phyloP scores from a whole-genome alignment of 495 filamentous ascomycete species.

The Platismatia glauca region DNA sequence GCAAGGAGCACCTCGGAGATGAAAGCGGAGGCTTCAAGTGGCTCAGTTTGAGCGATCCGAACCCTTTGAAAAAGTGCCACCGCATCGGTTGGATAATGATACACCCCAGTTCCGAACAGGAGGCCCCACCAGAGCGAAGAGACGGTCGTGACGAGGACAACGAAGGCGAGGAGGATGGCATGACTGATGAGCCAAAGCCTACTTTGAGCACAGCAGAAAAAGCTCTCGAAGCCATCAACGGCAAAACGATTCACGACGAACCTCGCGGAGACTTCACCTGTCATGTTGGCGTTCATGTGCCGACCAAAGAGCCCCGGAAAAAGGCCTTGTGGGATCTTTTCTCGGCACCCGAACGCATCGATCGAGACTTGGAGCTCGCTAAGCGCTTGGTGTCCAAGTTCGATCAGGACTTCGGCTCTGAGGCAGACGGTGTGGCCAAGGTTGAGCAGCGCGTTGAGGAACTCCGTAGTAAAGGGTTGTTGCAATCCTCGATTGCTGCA shows the following conservation, averaged over 20 bases:
- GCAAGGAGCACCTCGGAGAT: conserved; percentile 83
- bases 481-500: conserved; percentile 56
- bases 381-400: conserved; percentile 66
- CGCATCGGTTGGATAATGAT: conserved; percentile 98
- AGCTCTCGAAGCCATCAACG: conserved; percentile 85
- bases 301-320: conserved; percentile 76
- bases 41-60: conserved; percentile 90
- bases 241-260: conserved; percentile 91
- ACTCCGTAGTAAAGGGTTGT: conserved; percentile 58
- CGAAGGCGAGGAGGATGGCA: conserved; percentile 47
- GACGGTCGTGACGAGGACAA: conserved; percentile 56
- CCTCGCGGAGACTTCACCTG: conserved; percentile 90
- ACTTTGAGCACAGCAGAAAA: conserved; percentile 56
- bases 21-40: conserved; percentile 81
- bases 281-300: conserved; percentile 91
- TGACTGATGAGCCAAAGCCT: conserved; percentile 33
- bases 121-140: conserved; percentile 35
- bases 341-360: conserved; percentile 78
- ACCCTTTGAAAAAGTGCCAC: conserved; percentile 92
- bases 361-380: conserved; percentile 73
- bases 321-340: conserved; percentile 97
- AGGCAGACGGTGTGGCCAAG: conserved; percentile 59
- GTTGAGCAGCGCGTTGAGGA: conserved; percentile 83
- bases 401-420: conserved; percentile 64
- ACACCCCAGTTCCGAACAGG: conserved; percentile 63